A percentile compares a stretch with the other conserved stretches of the same genome.
Evolutionary conservation across 805 yeast species (phyloP).

Genomic region (Saturnispora galanensis): DNA sequence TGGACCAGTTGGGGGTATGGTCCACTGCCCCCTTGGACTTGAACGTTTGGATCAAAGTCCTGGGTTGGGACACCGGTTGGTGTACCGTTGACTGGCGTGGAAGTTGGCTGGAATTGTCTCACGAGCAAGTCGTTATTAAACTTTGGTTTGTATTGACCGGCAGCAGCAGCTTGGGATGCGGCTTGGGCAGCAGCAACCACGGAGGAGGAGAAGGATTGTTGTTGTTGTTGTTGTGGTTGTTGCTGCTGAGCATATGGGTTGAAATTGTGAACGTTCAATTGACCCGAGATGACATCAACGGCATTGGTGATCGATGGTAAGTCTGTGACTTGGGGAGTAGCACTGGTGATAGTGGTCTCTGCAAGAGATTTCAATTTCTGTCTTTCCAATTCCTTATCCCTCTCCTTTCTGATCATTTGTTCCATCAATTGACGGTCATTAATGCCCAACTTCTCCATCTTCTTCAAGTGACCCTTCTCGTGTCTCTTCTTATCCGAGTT

Average conservation of each 20-base stretch:
- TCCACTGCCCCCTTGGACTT: no score
- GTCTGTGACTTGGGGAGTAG: not conserved
- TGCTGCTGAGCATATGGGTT: conserved; percentile 4
- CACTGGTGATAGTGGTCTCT: conserved; percentile 2
- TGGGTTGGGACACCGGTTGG: no score
- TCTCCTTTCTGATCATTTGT: conserved; percentile 8
- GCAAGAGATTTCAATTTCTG: conserved; percentile 7
- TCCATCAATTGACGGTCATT: conserved; percentile 8
- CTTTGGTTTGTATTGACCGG: conserved; percentile 7
- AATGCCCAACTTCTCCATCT: conserved; percentile 7
- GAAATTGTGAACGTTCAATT: conserved; percentile 3
- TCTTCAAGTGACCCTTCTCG: conserved; percentile 10
- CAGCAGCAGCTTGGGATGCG: not conserved
- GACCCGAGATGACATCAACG: conserved; percentile 8
- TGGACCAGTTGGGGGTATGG: conserved; percentile 3
- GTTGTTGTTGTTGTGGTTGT: conserved; percentile 3
- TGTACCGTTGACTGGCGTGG: not conserved
- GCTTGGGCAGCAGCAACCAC: not conserved
- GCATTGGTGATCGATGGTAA: conserved; percentile 6
- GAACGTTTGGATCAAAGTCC: no score
- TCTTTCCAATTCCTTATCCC: conserved; percentile 9
- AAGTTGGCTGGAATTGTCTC: conserved; percentile 7
- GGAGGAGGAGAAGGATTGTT: not conserved
- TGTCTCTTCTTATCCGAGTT: conserved; percentile 13
- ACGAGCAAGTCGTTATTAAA: conserved; percentile 8